Conservation (phyloP, 768 basidiomycete genomes). For the Mycena belliarum region DNA sequence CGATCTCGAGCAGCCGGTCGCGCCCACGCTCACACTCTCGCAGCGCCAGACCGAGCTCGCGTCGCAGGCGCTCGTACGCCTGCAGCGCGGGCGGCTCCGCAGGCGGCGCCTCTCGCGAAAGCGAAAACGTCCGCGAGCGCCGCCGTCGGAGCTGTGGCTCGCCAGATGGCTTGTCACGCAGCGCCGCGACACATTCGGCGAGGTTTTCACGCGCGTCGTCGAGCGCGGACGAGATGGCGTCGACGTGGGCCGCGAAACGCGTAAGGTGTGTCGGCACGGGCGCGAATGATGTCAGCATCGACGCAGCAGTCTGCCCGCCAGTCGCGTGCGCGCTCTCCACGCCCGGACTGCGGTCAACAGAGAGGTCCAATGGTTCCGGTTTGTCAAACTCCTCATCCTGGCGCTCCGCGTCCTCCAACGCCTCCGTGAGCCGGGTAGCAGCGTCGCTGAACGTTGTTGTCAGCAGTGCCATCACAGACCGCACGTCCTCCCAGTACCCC, state of each 20-base stretch:
- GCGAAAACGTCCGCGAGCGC: conserved; percentile 21
- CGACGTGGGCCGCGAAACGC: conserved; percentile 73
- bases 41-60: conserved; percentile 75
- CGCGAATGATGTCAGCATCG: conserved; percentile 54
- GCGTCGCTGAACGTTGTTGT: conserved; percentile 69
- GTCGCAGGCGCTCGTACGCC: conserved; percentile 74
- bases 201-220: conserved; percentile 72
- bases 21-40: conserved; percentile 83
- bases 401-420: conserved; percentile 61
- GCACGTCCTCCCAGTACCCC: conserved; percentile 83
- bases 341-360: conserved; percentile 5
- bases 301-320: conserved; percentile 15
- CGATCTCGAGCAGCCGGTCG: conserved; percentile 58
- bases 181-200: conserved; percentile 57
- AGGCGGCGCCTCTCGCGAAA: conserved; percentile 4
- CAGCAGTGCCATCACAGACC: conserved; percentile 70
- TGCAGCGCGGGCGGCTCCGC: conserved; percentile 55
- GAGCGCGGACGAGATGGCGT: conserved; percentile 66
- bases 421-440: conserved; percentile 59
- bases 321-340: conserved; percentile 22
- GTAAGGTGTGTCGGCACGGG: conserved; percentile 71
- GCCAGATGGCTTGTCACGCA: conserved; percentile 43
- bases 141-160: conserved; percentile 19
- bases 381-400: conserved; percentile 52
- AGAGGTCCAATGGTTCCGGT: conserved; percentile 36